Percentiles rank a stretch among this genome's conserved stretches.
phyloP scores from a whole-genome alignment of 1,139 yeast species.

The Pichia sp. region DNA sequence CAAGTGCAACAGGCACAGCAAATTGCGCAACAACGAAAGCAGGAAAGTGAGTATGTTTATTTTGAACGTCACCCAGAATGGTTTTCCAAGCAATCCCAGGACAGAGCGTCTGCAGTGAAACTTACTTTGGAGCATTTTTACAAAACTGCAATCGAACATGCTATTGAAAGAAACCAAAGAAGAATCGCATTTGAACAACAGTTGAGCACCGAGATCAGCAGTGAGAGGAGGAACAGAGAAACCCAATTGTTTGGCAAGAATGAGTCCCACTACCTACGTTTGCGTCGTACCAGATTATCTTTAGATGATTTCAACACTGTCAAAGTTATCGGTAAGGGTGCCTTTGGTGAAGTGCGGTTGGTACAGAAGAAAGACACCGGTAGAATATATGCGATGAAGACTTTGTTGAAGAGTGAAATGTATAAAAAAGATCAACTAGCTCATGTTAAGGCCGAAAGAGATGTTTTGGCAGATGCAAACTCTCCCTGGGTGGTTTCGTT shows the following conservation, averaged over 20 bases:
- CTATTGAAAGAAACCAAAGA: constrained; percentile 78
- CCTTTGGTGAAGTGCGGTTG: constrained; percentile 77
- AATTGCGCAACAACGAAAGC: constrained; percentile 12
- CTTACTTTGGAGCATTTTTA: constrained; percentile 68
- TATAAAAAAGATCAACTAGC: constrained; percentile 79
- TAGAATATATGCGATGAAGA: constrained; percentile 81
- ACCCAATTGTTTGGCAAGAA: constrained; percentile 66
- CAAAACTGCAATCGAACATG: constrained; percentile 73
- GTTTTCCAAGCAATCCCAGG: constrained; percentile 61
- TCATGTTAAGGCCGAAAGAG: constrained; percentile 82
- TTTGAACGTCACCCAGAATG: constrained; percentile 86
- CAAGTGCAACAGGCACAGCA: too few relatives aligned
- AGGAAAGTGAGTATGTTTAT: constrained; percentile 46
- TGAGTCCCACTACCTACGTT: constrained; percentile 71
- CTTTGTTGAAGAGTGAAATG: constrained; percentile 74
- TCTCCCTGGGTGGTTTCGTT: constrained; percentile 85
- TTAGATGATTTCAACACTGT: constrained; percentile 74
- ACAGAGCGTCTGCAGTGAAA: constrained; percentile 69
- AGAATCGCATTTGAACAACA: constrained; percentile 68
- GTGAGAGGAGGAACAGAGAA: constrained; percentile 71
- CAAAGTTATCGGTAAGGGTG: constrained; percentile 83
- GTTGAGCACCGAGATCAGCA: constrained; percentile 59
- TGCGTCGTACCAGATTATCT: constrained; percentile 69
- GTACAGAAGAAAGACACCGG: constrained; percentile 84
- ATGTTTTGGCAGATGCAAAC: constrained; percentile 78